A percentile compares a stretch with the other conserved stretches of the same genome.
These are phyloP conservation scores for Hygrophila difformis DNA, from an alignment of 257 asterid species.

Conservation along the genomic window DNA sequence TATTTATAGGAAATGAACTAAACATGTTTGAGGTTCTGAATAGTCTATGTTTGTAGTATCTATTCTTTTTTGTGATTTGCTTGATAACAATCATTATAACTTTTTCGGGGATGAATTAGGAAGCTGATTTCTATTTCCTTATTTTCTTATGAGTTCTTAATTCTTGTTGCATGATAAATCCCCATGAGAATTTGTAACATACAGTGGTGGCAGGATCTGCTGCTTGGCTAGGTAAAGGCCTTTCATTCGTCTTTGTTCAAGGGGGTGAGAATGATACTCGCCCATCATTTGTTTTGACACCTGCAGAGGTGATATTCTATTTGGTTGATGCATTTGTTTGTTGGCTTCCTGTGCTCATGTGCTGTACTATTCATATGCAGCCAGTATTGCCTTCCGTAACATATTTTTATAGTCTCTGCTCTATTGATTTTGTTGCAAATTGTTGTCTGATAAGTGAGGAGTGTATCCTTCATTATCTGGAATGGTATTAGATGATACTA, in stretches of 20 bases:
- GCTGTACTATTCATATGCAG: neutral
- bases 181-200: too few species aligned
- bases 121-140: too few species aligned
- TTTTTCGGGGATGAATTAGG: too few species aligned
- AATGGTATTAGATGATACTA: too few species aligned
- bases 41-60: too few species aligned
- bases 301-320: constrained; percentile 53
- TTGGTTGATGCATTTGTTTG: neutral
- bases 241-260: constrained; percentile 95
- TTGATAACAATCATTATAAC: too few species aligned
- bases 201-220: constrained; percentile 92
- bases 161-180: too few species aligned
- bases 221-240: constrained; percentile 98
- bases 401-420: neutral
- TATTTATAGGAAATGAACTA: too few species aligned
- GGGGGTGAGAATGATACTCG: constrained; percentile 87
- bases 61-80: too few species aligned
- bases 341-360: neutral
- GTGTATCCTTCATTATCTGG: neutral
- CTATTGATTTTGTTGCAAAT: too few species aligned
- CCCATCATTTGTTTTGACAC: constrained; percentile 85
- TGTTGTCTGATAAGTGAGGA: neutral
- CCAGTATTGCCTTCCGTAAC: neutral
- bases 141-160: too few species aligned
- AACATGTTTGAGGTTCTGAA: too few species aligned